Evolutionary conservation across 2,329 filamentous ascomycete species (phyloP), one percentile per base, ranked within the genome.

Genomic region (Metarhizium humberi): DNA sequence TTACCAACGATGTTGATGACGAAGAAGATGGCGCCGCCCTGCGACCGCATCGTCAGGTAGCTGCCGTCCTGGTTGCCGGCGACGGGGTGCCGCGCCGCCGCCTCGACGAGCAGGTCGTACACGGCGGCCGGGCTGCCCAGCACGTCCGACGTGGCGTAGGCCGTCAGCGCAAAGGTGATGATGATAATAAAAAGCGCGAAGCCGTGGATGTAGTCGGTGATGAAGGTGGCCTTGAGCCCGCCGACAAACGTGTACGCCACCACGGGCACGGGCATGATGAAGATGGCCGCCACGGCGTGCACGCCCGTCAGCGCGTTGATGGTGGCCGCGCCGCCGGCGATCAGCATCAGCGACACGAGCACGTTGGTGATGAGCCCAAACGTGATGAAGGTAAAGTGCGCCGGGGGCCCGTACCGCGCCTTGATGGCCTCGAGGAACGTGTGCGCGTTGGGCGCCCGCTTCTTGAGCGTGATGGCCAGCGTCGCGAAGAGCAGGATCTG

Each of bases 401-500:
- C 84, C 4, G 71, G 56, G 0, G 71, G 71, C 58, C 91, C 90
- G 71, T 95, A 95, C 59, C 90, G 81, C 25, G 89, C 90, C 56
- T 82, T 81, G 64, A 95, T 88, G 51, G 89, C 87, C 73, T 95
- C 90, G 10, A 95, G 81, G 69, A 90, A 92, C 0, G 82, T 86
- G 62, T 96, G 91, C 0, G 90, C 91, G 66, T 95, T 95, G 0
- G 91, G 91, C 0, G 90, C 89, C 55, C 88, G 83, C 61, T 88
- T 79, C 75, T 96, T 96, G 53, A 96, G 73, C 69, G 95, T 90
- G 62, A 96, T 96, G 34, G 91, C 91, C 32, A 96, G 79, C 0
- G 90, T 95, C 1, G 92, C 90, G 64, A 96, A 96, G 1, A 96
- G 77, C 32, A 96, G 78, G 62, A 96, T 92, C 67, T 95, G 90